Conservation (phyloP, 2,329 filamentous ascomycete genomes). For the Stagonosporopsis tanaceti region DNA sequence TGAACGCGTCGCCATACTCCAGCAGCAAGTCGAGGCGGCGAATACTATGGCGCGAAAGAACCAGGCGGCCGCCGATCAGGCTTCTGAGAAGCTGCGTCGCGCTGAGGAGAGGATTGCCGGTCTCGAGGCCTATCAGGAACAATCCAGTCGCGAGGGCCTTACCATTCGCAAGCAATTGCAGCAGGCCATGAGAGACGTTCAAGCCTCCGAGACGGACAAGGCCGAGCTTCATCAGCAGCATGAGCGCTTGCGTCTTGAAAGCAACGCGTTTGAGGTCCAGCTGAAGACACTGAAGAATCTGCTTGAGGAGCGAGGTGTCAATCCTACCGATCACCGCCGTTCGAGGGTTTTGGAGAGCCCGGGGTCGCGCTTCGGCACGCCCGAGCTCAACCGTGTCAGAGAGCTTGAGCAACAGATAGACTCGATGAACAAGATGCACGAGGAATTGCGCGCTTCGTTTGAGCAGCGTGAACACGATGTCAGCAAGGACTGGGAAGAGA, state of each 20-base stretch:
- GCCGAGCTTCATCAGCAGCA: constrained; percentile 83
- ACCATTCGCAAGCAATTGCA: constrained; percentile 90
- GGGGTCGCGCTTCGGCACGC: constrained; percentile 75
- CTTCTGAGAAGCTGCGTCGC: constrained; percentile 86
- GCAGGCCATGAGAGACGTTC: constrained; percentile 80
- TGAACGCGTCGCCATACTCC: constrained; percentile 76
- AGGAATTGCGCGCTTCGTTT: constrained; percentile 81
- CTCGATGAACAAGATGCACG: constrained; percentile 77
- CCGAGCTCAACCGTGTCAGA: constrained; percentile 78
- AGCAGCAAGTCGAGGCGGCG: constrained; percentile 79
- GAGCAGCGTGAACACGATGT: constrained; percentile 84
- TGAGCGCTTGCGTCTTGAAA: constrained; percentile 86
- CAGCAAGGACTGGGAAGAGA: constrained; percentile 90
- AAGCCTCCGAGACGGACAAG: constrained; percentile 81
- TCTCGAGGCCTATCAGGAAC: constrained; percentile 95
- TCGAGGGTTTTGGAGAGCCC: constrained; percentile 77
- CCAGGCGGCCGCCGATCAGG: constrained; percentile 84
- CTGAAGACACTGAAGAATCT: constrained; percentile 94
- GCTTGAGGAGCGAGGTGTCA: constrained; percentile 86
- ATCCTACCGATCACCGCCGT: constrained; percentile 74
- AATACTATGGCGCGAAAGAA: constrained; percentile 86
- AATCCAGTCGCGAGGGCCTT: constrained; percentile 91
- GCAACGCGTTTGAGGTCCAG: constrained; percentile 92
- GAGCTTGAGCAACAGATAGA: constrained; percentile 91
- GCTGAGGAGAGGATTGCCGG: constrained; percentile 97